A percentile compares a stretch with the other conserved stretches of the same genome.
These are phyloP conservation scores for Trifolium repens DNA, from an alignment of 306 rosid species.

Conservation along the genomic window DNA sequence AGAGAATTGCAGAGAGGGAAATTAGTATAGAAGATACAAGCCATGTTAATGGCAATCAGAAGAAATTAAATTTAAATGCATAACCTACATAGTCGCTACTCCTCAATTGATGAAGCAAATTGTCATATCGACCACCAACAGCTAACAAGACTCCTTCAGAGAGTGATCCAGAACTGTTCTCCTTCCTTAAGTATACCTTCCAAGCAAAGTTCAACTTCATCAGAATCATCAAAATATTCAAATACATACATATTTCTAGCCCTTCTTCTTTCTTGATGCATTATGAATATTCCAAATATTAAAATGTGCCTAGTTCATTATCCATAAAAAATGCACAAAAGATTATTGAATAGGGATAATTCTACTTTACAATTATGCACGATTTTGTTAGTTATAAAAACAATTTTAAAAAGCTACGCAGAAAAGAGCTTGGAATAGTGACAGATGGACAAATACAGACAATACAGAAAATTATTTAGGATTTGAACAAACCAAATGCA, in stretches of 20 bases:
- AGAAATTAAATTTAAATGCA: conserved; percentile 27
- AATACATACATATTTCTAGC: conserved; percentile 22
- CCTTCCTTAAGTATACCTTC: conserved; percentile 86
- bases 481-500: conserved; percentile 25
- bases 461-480: neutral
- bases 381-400: conserved; percentile 21
- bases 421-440: conserved; percentile 24
- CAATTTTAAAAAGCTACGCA: conserved; percentile 9
- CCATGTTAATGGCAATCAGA: conserved; percentile 23
- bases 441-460: neutral
- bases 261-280: conserved; percentile 21
- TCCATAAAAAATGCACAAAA: conserved; percentile 14
- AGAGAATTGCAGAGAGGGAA: conserved; percentile 19
- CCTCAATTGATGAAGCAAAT: conserved; percentile 79
- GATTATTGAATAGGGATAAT: neutral
- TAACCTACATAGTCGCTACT: conserved; percentile 67
- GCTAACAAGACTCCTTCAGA: conserved; percentile 83
- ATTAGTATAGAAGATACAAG: conserved; percentile 33
- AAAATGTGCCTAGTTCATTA: neutral
- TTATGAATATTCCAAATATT: conserved; percentile 28
- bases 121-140: conserved; percentile 90
- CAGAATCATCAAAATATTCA: conserved; percentile 26
- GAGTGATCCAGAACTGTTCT: conserved; percentile 69
- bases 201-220: conserved; percentile 46
- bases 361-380: conserved; percentile 15